Percentiles rank a stretch among this genome's conserved stretches.
Conservation (phyloP, 148 eudicot genomes). For the Dysphania ambrosioides region DNA sequence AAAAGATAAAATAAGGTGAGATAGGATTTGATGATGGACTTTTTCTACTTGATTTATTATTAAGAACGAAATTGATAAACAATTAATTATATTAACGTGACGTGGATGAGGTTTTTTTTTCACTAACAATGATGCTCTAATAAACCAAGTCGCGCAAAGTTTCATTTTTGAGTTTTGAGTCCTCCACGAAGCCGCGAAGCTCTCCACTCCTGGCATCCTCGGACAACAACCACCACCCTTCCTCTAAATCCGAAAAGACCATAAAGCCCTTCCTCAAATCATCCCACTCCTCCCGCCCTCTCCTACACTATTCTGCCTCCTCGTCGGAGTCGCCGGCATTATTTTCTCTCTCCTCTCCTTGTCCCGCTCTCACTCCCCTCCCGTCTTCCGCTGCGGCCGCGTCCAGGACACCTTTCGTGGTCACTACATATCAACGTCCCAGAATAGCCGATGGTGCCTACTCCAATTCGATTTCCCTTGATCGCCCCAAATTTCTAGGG, state of each 20-base stretch:
- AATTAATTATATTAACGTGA: too few species aligned
- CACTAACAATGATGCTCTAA: too few species aligned
- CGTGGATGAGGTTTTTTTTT: too few species aligned
- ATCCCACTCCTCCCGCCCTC: conserved; percentile 22
- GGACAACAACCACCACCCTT: conserved; percentile 24
- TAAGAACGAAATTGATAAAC: too few species aligned
- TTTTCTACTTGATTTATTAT: too few species aligned
- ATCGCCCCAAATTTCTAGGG: conserved; percentile 52
- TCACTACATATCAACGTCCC: conserved; percentile 24
- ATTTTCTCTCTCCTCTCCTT: conserved; percentile 49
- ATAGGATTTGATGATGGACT: too few species aligned
- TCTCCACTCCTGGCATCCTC: conserved; percentile 21
- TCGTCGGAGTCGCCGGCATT: conserved; percentile 47
- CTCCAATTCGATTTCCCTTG: conserved; percentile 25
- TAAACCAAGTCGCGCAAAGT: too few species aligned
- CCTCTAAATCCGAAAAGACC: conserved; percentile 54
- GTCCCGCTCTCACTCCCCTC: conserved; percentile 33
- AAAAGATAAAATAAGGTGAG: too few species aligned
- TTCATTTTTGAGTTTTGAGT: too few species aligned
- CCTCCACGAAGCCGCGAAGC: conserved; percentile 20
- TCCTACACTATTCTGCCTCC: conserved; percentile 37
- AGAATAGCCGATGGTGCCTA: neutral
- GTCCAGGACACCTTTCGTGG: conserved; percentile 49
- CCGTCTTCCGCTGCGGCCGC: conserved; percentile 47
- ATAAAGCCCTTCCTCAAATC: conserved; percentile 37